Evolutionary conservation across 169 alveolate species (phyloP).

Genomic region (Besnoitia besnoiti): DNA sequence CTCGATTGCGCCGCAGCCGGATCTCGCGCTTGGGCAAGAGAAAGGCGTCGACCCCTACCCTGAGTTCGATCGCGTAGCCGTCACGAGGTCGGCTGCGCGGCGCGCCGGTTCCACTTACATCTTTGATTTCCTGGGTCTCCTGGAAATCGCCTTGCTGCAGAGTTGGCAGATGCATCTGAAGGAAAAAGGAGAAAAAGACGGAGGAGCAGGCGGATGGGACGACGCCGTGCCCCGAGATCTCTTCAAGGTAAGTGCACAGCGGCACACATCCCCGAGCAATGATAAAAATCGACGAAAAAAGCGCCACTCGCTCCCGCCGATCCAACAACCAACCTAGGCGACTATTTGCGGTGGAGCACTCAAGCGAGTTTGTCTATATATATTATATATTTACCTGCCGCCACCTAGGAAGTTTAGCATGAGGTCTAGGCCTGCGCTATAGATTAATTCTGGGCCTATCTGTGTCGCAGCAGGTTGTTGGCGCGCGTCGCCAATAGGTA

Average conservation of each 20-base stretch:
- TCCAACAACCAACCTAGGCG: too few species aligned
- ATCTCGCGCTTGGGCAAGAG: neutral
- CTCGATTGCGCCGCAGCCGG: neutral
- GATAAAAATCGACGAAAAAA: too few species aligned
- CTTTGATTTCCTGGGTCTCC: constrained; percentile 74
- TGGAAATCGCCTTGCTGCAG: constrained; percentile 72
- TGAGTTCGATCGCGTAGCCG: constrained; percentile 18
- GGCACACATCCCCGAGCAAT: too few species aligned
- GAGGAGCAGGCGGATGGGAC: neutral
- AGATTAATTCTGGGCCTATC: too few species aligned
- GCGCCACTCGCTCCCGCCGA: neutral
- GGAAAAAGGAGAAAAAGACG: neutral
- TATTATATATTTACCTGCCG: too few species aligned
- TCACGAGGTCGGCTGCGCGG: constrained; percentile 63
- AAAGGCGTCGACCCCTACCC: constrained; percentile 40
- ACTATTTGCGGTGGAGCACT: too few species aligned
- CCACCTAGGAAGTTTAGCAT: too few species aligned
- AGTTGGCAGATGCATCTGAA: constrained; percentile 62
- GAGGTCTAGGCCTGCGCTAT: too few species aligned
- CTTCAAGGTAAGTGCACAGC: constrained; percentile 26
- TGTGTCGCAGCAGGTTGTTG: too few species aligned
- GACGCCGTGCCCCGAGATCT: constrained; percentile 17
- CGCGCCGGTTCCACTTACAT: constrained; percentile 73
- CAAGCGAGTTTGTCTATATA: too few species aligned
- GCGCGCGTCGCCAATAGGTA: too few species aligned